These are phyloP conservation scores for Schoenoplectus triqueter DNA, from an alignment of 202 grass and related monocot species.

Conservation along the genomic window DNA sequence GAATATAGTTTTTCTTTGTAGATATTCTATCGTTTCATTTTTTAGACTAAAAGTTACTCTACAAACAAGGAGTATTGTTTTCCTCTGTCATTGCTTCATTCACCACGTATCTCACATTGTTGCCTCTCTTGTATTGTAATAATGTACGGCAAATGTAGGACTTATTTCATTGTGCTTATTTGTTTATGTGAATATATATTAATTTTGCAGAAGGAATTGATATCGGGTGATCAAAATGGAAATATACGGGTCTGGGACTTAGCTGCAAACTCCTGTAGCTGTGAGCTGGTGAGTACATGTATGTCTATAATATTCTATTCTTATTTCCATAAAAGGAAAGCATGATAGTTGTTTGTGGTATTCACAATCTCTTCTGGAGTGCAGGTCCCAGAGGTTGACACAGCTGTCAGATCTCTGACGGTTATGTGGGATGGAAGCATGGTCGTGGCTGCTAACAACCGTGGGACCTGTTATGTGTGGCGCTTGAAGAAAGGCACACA, in stretches of 20 bases:
- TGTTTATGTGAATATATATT: constrained; percentile 32
- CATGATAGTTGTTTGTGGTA: constrained; percentile 30
- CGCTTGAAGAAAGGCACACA: constrained; percentile 87
- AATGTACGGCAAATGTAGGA: background rate
- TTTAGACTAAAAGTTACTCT: constrained; percentile 13
- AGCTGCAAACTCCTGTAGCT: constrained; percentile 93
- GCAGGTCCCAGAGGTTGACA: constrained; percentile 89
- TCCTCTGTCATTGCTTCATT: constrained; percentile 14
- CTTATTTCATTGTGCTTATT: constrained; percentile 10
- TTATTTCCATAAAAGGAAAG: constrained; percentile 14
- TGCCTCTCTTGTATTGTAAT: background rate
- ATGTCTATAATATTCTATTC: constrained; percentile 33
- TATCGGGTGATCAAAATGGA: constrained; percentile 98
- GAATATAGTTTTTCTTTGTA: constrained; percentile 18
- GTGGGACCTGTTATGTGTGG: constrained; percentile 95
- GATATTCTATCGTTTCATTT: constrained; percentile 27
- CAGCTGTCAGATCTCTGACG: constrained; percentile 93
- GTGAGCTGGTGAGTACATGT: constrained; percentile 79
- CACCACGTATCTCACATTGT: background rate
- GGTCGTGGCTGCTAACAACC: constrained; percentile 98
- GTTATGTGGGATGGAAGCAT: constrained; percentile 99
- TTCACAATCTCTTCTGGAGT: constrained; percentile 9
- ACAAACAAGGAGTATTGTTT: constrained; percentile 27
- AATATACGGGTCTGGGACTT: constrained; percentile 99
- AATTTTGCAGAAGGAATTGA: constrained; percentile 85